Evolutionary conservation across 1,284 basidiomycete species (phyloP).

Genomic region (Irpex sp.): DNA sequence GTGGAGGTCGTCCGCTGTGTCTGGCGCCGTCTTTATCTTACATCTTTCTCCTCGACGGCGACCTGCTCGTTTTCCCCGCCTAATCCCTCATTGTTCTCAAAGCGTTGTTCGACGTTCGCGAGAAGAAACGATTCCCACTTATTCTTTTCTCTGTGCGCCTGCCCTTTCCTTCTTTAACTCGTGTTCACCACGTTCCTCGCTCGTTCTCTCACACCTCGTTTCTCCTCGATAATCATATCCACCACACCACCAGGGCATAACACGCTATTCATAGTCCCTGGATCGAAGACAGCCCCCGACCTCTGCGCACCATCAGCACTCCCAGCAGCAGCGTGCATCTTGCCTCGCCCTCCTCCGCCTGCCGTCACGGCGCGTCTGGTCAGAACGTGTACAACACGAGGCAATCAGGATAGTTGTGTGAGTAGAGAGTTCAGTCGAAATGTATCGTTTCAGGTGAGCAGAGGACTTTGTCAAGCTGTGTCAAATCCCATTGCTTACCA

Average conservation of each 20-base stretch:
- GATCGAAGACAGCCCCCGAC: slow-evolving; percentile 11
- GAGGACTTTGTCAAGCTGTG: slow-evolving; percentile 17
- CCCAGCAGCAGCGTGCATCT: slow-evolving; percentile 13
- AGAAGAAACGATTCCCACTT: neutral
- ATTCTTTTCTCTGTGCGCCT: neutral
- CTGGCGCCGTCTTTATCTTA: neutral
- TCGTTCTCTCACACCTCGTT: slow-evolving; percentile 33
- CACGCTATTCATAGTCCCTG: slow-evolving; percentile 8
- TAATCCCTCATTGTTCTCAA: neutral
- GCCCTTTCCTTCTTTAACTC: slow-evolving; percentile 37
- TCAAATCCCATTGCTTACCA: slow-evolving; percentile 4
- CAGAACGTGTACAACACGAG: slow-evolving; percentile 69
- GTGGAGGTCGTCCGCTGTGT: neutral
- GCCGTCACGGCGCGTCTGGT: slow-evolving; percentile 21
- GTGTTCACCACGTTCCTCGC: slow-evolving; percentile 72
- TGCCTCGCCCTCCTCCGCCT: slow-evolving; percentile 13
- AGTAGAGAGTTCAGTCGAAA: slow-evolving; percentile 30
- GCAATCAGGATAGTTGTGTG: slow-evolving; percentile 25
- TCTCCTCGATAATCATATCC: slow-evolving; percentile 13
- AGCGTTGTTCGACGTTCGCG: neutral
- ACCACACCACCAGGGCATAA: neutral
- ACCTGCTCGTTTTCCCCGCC: neutral
- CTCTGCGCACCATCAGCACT: slow-evolving; percentile 1
- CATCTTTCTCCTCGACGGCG: neutral
- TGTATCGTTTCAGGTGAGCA: slow-evolving; percentile 81